Base-by-base conservation (phyloP, 148 eudicot species). In the Linanthus parryae region DNA sequence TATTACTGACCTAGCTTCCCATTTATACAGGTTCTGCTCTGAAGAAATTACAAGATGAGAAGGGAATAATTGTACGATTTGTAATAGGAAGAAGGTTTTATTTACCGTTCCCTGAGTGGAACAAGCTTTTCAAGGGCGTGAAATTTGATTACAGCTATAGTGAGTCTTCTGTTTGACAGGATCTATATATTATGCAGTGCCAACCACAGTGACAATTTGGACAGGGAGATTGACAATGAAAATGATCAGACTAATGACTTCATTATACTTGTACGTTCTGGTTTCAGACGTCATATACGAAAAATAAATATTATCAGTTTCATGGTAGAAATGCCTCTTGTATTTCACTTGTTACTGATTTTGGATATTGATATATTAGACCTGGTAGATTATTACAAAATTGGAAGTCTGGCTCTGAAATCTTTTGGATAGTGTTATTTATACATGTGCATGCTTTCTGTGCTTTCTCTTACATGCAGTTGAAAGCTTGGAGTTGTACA, bases 61-160 rank as follows among this genome's bases (percentile, higher is more conserved):
- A 83, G 67, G 91, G 91, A 68, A 78, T 87, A 65, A 81, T 80
- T 69, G 63, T 83, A 67, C 84, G 91, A 75, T 87, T 87, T 73
- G 79, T 87, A 3, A 78, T 87, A 46, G 96, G 96, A 69, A 80
- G 75, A 83, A 87, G 96, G 96, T 87, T 72, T 52, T 68, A 34
- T 56, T 52, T 51, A 25, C 26, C 57, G 36, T 28, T n/a, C n/a
- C n/a, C n/a, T n/a, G n/a, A n/a, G n/a, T n/a, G n/a, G n/a, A n/a
- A n/a, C n/a, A n/a, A n/a, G n/a, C n/a, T n/a, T n/a, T n/a, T n/a
- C n/a, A n/a, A n/a, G n/a, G n/a, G n/a, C 38, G 26, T 62, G 46
- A 30, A 17, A 27, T 42, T 25, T 19, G 29, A 15, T 35, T 15
- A 23, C 10, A 40, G 8, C 26, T 12, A 46, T 36, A 20, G 26